Conservation (phyloP, 2,329 filamentous ascomycete genomes). For the Bipolaris sorokiniana region DNA sequence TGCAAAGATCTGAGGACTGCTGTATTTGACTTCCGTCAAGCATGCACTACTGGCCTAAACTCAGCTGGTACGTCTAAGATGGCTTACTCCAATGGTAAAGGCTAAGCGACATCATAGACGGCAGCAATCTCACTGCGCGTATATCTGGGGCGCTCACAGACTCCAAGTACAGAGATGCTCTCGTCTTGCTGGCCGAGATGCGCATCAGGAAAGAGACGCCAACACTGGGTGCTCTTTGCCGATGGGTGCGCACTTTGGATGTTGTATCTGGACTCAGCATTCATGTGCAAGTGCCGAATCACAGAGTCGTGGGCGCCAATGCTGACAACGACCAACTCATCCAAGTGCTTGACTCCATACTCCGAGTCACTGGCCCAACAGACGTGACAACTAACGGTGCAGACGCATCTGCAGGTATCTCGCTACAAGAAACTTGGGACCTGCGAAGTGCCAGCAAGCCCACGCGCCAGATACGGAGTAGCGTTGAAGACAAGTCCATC, state of each 20-base stretch:
- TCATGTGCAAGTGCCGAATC: slow-evolving; percentile 53
- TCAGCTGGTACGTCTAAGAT: slow-evolving; percentile 52
- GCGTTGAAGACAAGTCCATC: slow-evolving; percentile 62
- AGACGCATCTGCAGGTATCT: slow-evolving; percentile 53
- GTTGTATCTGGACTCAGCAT: slow-evolving; percentile 70
- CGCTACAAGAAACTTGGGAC: slow-evolving; percentile 67
- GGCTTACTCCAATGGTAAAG: not conserved
- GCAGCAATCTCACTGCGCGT: slow-evolving; percentile 68
- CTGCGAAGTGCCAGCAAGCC: slow-evolving; percentile 53
- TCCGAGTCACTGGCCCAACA: slow-evolving; percentile 67
- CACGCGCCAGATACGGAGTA: slow-evolving; percentile 59
- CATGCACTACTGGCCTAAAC: slow-evolving; percentile 70
- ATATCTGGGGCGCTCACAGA: slow-evolving; percentile 71
- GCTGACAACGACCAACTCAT: slow-evolving; percentile 62
- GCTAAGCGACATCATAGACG: slow-evolving; percentile 47
- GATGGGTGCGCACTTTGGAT: slow-evolving; percentile 75
- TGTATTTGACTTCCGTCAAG: slow-evolving; percentile 72
- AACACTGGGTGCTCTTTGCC: slow-evolving; percentile 71
- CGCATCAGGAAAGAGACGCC: slow-evolving; percentile 68
- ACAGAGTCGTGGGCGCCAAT: slow-evolving; percentile 35
- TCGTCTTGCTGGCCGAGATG: slow-evolving; percentile 72
- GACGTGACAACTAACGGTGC: slow-evolving; percentile 52
- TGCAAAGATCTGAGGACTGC: slow-evolving; percentile 71
- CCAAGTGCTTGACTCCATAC: slow-evolving; percentile 66
- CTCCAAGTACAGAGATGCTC: slow-evolving; percentile 69